Evolutionary conservation across 2,329 filamentous ascomycete species (phyloP), one percentile per base, ranked within the genome.

Genomic region (Sporothrix curviconia): DNA sequence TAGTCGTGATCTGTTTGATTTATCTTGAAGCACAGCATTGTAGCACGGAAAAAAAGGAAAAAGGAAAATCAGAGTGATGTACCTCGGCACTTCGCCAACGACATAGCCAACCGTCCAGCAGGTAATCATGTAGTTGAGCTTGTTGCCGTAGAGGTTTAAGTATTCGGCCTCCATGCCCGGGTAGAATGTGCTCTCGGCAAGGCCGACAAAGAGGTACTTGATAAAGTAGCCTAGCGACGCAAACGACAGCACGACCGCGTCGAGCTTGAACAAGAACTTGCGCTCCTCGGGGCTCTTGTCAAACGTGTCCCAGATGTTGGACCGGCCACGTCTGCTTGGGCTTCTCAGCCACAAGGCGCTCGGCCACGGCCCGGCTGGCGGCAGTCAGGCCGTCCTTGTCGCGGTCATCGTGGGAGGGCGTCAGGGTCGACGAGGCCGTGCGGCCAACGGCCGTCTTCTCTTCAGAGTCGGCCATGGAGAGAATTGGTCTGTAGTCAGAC

Each of bases 301-400:
- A 22, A 78, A 69, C 0, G 74, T 76, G 59, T 79, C 76, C 76
- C 76, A 78, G n/a, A 78, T 9, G 46, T 76, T 75, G 0, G 75
- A 77, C 24, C 69, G n/a, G 70, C 76, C 76, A 79, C 24, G 72
- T 76, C 34, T 60, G 44, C 36, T 52, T 55, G 9, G 62, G 59
- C 44, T 14, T 36, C 7, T 44, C 25, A 5, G 55, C 43, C 1
- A 63, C 56, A 4, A 60, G 14, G 15, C 56, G 56, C 42, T 50
- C 56, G 11, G 56, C 56, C 6, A 25, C 36, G 19, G 56, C 56
- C 8, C 19, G 50, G 51, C 50, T 58, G 25, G 50, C 56, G n/a
- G 42, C 49, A 17, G 56, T 47, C n/a, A 57, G 42, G 24, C 56
- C 56, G 34, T 53, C 56, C 49, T 53, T 53, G 56, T 53, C 56